These are phyloP conservation scores for Stramenopiles sp. DNA, from an alignment of 352 stramenopile genomes.

Conservation along the genomic window DNA sequence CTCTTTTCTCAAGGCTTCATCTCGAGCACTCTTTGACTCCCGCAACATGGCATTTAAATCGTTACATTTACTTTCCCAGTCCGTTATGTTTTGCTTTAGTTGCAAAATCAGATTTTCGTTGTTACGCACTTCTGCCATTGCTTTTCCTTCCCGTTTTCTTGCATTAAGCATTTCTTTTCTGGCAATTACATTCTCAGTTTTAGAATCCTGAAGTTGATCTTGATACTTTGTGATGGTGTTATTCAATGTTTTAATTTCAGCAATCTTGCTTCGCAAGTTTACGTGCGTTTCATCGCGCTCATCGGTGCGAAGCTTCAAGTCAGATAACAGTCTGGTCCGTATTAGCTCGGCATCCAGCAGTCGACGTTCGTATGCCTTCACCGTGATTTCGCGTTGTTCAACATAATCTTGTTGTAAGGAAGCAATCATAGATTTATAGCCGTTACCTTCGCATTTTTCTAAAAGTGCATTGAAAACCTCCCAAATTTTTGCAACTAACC, in stretches of 20 bases:
- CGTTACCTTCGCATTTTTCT: conserved; percentile 6
- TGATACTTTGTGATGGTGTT: not conserved
- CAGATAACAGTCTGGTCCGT: not conserved
- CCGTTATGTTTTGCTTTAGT: not conserved
- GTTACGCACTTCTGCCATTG: not conserved
- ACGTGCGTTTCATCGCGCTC: not conserved
- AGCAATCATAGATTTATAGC: not conserved
- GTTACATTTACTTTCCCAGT: not conserved
- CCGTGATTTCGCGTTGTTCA: not conserved
- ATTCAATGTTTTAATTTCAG: not conserved
- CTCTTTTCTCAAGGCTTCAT: not conserved
- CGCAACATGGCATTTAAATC: not conserved
- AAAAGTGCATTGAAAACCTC: conserved; percentile 11
- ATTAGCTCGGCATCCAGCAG: not conserved
- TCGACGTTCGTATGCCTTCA: not conserved
- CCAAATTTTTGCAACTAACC: conserved; percentile 1
- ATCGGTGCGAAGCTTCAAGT: not conserved
- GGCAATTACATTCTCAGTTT: not conserved
- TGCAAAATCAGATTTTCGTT: not conserved
- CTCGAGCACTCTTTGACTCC: not conserved
- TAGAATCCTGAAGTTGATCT: not conserved
- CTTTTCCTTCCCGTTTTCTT: not conserved
- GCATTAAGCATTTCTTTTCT: not conserved
- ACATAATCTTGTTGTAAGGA: not conserved
- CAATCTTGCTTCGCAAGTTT: not conserved